Percentiles rank a stretch among this genome's conserved stretches.
Evolutionary conservation across 768 basidiomycete species (phyloP).

Genomic region (Naganishia kalamii): DNA sequence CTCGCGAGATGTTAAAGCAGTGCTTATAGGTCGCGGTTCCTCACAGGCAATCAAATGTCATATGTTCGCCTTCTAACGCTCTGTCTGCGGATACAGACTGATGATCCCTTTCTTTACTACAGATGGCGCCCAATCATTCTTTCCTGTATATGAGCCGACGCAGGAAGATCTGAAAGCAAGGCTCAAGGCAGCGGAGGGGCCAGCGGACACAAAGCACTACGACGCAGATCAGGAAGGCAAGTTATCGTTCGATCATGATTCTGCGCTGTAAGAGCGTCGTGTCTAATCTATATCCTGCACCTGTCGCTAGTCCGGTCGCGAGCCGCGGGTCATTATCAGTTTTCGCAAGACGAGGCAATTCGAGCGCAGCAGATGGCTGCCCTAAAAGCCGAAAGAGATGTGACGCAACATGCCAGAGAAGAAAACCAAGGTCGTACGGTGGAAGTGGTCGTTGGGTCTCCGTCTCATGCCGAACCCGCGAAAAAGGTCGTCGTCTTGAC

Average conservation of each 20-base stretch:
- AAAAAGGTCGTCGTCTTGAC: conserved; percentile 23
- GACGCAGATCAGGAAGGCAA: conserved; percentile 64
- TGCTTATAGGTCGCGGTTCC: background rate
- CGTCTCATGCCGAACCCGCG: conserved; percentile 53
- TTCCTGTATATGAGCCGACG: conserved; percentile 80
- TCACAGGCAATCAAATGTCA: conserved; percentile 40
- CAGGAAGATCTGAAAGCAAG: conserved; percentile 53
- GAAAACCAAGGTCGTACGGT: conserved; percentile 24
- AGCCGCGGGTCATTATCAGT: conserved; percentile 87
- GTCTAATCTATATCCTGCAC: background rate
- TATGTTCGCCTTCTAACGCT: conserved; percentile 27
- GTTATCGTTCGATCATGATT: background rate
- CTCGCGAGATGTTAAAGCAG: background rate
- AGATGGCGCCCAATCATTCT: conserved; percentile 71
- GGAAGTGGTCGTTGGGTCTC: conserved; percentile 66
- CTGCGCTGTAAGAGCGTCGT: background rate
- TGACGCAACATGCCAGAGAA: conserved; percentile 62
- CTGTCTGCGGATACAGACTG: background rate
- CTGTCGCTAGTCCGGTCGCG: conserved; percentile 61
- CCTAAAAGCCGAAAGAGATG: conserved; percentile 59
- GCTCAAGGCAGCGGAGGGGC: conserved; percentile 60
- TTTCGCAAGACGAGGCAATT: conserved; percentile 76
- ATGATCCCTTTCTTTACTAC: background rate
- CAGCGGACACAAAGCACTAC: conserved; percentile 73
- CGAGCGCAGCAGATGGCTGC: conserved; percentile 77